phyloP scores from a whole-genome alignment of 2,329 filamentous ascomycete species.

The Simplicillium sp. region DNA sequence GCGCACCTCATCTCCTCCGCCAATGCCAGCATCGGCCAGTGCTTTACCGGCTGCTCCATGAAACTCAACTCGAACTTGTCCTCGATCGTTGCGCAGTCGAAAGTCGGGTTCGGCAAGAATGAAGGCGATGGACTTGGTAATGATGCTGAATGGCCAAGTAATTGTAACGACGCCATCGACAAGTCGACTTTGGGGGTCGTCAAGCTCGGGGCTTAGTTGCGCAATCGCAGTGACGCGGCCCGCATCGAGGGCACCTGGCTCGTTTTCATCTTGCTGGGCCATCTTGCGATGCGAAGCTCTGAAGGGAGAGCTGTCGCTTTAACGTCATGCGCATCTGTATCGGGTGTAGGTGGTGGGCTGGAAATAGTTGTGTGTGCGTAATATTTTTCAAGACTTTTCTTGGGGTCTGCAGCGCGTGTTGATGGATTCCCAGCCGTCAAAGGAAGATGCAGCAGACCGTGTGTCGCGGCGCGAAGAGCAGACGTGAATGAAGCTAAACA shows the following conservation, averaged over 20 bases:
- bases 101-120: slow-evolving; percentile 80
- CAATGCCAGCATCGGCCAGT: slow-evolving; percentile 56
- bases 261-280: too few species aligned
- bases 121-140: slow-evolving; percentile 64
- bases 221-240: slow-evolving; percentile 42
- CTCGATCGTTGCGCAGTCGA: slow-evolving; percentile 63
- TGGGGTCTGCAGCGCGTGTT: too few species aligned
- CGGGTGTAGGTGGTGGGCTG: too few species aligned
- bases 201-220: slow-evolving; percentile 39
- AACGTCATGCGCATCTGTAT: too few species aligned
- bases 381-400: too few species aligned
- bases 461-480: too few species aligned
- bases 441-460: too few species aligned
- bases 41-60: slow-evolving; percentile 59
- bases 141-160: slow-evolving; percentile 83
- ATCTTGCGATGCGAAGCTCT: too few species aligned
- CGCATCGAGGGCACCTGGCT: slow-evolving; percentile 8
- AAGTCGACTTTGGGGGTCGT: slow-evolving; percentile 27
- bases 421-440: too few species aligned
- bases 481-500: too few species aligned
- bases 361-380: too few species aligned
- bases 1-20: slow-evolving; percentile 68
- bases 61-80: slow-evolving; percentile 75
- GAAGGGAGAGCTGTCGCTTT: too few species aligned
- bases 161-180: slow-evolving; percentile 71